phyloP scores from a whole-genome alignment of 2,329 filamentous ascomycete species.

The Pseudocercospora pini-densiflorae region DNA sequence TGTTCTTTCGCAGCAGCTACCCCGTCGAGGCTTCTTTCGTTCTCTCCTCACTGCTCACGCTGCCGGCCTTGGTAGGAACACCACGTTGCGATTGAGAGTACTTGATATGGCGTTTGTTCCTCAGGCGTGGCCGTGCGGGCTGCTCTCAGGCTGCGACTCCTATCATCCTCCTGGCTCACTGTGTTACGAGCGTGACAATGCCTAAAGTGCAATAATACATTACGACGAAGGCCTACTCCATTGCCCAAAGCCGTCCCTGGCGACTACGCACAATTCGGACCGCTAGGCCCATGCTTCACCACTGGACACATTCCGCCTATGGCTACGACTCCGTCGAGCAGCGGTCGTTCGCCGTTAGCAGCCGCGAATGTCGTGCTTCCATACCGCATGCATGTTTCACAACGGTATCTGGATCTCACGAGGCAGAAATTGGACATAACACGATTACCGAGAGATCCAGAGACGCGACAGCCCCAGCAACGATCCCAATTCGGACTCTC shows the following conservation, averaged over 20 bases:
- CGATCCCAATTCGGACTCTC: constrained; percentile 58
- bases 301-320: constrained; percentile 11
- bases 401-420: constrained; percentile 69
- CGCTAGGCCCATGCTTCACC: not conserved
- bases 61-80: not conserved
- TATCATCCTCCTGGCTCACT: not conserved
- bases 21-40: not conserved
- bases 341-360: constrained; percentile 18
- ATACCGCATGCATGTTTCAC: constrained; percentile 56
- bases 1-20: not conserved
- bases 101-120: constrained; percentile 5
- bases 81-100: not conserved
- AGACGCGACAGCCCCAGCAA: constrained; percentile 18
- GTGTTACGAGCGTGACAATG: not conserved
- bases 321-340: constrained; percentile 23
- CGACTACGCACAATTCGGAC: not conserved
- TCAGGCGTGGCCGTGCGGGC: not conserved
- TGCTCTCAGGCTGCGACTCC: constrained; percentile 1
- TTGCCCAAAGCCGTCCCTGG: not conserved
- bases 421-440: constrained; percentile 70
- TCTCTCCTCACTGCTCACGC: not conserved
- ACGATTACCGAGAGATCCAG: constrained; percentile 64
- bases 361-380: constrained; percentile 22
- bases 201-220: not conserved
- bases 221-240: not conserved